Evolutionary conservation across 352 stramenopile genomes (phyloP), one percentile per base, ranked within the genome.

Genomic region (Globisporangium uncinulatum): DNA sequence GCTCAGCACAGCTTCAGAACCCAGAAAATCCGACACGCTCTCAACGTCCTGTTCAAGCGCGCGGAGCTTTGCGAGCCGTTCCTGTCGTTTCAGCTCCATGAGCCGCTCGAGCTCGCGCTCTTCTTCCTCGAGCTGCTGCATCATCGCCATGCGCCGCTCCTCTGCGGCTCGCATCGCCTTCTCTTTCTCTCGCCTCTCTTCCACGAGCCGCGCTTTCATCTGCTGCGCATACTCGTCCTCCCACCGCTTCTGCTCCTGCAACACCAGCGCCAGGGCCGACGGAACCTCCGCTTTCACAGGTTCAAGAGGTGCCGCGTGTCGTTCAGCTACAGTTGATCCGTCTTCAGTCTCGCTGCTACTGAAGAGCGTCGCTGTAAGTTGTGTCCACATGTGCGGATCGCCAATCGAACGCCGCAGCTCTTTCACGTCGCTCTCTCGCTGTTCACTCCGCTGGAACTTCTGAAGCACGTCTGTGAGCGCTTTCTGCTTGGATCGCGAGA

Each of bases 51-150:
- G 54, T 24, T 82, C 71, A 3, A 90, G 53, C 5, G 71, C 74
- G 39, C 65, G 61, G 19, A 90, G 45, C 53, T 86, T 89, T 0
- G 69, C 70, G 0, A 90, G 57, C 24, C 79, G 70, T 50, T 89
- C 73, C 19, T 80, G 63, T 0, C 79, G 77, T 56, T 89, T 87
- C 14, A 62, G 32, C 50, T 79, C 69, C 74, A 93, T 83, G 2
- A 93, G 60, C 6, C 39, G 61, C 54, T 92, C 79, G 20, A 93
- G 63, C 41, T 92, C 79, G 17, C 59, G 61, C 42, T 93, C 81
- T 61, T 94, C 81, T 5, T 89, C 79, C 44, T 92, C 81, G 11
- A 94, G 57, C 61, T 89, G 66, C 39, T 77, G 70, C 58, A 92
- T 67, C 66, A 91, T 83, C 29, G 69, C 68, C 2, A 61, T 44